Conservation (phyloP, 441 rosid species). For the Eugenia klotzschiana region DNA sequence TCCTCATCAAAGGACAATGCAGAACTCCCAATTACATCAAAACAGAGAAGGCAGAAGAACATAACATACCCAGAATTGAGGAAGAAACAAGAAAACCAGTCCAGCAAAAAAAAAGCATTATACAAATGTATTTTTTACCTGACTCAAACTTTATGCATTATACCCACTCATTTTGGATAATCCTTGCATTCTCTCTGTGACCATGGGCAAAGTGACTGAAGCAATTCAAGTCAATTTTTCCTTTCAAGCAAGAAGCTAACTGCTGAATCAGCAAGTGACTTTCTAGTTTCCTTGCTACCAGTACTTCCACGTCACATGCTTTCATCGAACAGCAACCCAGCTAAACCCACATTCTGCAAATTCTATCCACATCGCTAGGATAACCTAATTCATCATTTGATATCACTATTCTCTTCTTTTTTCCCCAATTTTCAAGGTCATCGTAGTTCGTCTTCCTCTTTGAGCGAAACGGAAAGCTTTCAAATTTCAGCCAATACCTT, state of each 20-base stretch:
- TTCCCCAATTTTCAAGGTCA: background rate
- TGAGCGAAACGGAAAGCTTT: background rate
- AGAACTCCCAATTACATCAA: too few species aligned
- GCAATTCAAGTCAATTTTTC: background rate
- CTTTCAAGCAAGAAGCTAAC: background rate
- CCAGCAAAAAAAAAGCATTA: too few species aligned
- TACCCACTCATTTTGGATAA: background rate
- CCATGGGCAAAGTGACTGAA: background rate
- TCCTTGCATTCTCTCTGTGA: background rate
- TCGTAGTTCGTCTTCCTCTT: background rate
- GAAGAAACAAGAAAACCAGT: too few species aligned
- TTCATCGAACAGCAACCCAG: background rate
- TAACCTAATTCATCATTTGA: background rate
- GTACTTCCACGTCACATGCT: background rate
- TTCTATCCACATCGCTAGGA: background rate
- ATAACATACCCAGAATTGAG: too few species aligned
- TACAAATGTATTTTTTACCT: too few species aligned
- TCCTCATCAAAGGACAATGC: too few species aligned
- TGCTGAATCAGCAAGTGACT: background rate
- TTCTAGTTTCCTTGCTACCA: background rate
- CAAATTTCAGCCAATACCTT: background rate
- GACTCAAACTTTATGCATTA: background rate
- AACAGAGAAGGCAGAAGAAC: too few species aligned
- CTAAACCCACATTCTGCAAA: background rate
- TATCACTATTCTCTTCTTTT: too few species aligned